Evolutionary conservation across 2,329 filamentous ascomycete genomes (phyloP).

Genomic region (Aulographum hederae): DNA sequence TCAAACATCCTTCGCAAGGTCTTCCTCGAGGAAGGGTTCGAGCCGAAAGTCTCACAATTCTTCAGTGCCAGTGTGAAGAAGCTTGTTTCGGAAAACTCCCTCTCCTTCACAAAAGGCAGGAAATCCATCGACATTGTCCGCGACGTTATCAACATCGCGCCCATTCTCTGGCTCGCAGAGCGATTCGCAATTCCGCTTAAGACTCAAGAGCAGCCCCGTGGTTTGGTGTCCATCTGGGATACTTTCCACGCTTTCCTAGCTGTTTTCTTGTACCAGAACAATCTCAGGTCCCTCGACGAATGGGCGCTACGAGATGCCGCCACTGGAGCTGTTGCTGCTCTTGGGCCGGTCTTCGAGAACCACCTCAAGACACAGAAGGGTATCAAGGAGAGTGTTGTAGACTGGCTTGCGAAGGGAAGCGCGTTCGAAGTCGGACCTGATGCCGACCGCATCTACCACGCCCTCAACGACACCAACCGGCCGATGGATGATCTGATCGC

Average conservation of each 20-base stretch:
- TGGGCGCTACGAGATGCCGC: constrained; percentile 30
- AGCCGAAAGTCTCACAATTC: constrained; percentile 23
- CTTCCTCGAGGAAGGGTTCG: constrained; percentile 26
- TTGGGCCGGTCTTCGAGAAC: constrained; percentile 22
- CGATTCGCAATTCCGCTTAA: constrained; percentile 51
- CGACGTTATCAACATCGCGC: constrained; percentile 49
- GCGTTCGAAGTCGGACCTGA: constrained; percentile 30
- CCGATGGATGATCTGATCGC: constrained; percentile 29
- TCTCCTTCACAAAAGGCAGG: constrained; percentile 25
- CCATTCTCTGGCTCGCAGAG: constrained; percentile 44
- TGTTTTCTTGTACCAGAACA: constrained; percentile 32
- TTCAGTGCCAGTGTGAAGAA: constrained; percentile 23
- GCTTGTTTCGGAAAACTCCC: constrained; percentile 27
- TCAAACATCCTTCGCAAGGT: constrained; percentile 26
- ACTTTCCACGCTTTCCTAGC: constrained; percentile 26
- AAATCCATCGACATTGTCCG: constrained; percentile 37
- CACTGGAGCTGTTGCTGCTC: constrained; percentile 18
- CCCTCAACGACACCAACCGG: constrained; percentile 25
- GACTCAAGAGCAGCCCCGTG: constrained; percentile 39
- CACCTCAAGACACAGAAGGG: constrained; percentile 28
- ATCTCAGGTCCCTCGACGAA: constrained; percentile 29
- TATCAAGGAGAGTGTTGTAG: constrained; percentile 22
- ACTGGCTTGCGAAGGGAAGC: constrained; percentile 29
- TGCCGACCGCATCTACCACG: constrained; percentile 33
- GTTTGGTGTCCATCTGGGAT: constrained; percentile 28